Conservation (phyloP, 768 basidiomycete genomes). For the Polyporus arcularius region DNA sequence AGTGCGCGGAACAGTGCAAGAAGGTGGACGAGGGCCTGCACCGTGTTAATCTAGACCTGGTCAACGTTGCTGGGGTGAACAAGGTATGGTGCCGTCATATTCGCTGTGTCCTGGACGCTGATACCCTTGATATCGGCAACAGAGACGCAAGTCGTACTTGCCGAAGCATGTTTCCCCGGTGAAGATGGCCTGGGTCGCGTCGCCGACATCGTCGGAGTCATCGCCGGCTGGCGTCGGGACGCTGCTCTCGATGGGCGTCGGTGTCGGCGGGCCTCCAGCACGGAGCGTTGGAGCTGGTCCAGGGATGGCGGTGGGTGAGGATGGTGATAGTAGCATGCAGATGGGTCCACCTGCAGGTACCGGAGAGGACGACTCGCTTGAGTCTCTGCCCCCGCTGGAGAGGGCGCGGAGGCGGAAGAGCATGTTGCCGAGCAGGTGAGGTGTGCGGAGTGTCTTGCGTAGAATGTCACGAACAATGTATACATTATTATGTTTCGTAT, state of each 20-base stretch:
- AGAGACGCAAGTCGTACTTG: slow-evolving; percentile 77
- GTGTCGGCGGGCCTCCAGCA: background rate
- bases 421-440: slow-evolving; percentile 22
- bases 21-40: slow-evolving; percentile 67
- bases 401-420: slow-evolving; percentile 56
- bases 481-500: too few species aligned
- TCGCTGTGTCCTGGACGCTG: background rate
- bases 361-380: slow-evolving; percentile 47
- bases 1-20: slow-evolving; percentile 71
- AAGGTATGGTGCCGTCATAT: slow-evolving; percentile 48
- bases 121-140: slow-evolving; percentile 4
- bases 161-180: slow-evolving; percentile 51
- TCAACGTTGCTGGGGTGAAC: slow-evolving; percentile 58
- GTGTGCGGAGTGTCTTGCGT: background rate
- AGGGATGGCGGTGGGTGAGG: slow-evolving; percentile 15
- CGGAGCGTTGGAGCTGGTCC: slow-evolving; percentile 25
- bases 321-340: slow-evolving; percentile 19
- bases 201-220: slow-evolving; percentile 7
- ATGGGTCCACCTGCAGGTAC: background rate
- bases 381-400: slow-evolving; percentile 64
- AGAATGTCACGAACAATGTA: too few species aligned
- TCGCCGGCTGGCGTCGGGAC: background rate
- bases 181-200: background rate
- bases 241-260: background rate
- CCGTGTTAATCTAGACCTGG: slow-evolving; percentile 58